A percentile compares a stretch with the other conserved stretches of the same genome.
Conservation (phyloP, 2,329 filamentous ascomycete genomes). For the Pseudogymnoascus sp. region DNA sequence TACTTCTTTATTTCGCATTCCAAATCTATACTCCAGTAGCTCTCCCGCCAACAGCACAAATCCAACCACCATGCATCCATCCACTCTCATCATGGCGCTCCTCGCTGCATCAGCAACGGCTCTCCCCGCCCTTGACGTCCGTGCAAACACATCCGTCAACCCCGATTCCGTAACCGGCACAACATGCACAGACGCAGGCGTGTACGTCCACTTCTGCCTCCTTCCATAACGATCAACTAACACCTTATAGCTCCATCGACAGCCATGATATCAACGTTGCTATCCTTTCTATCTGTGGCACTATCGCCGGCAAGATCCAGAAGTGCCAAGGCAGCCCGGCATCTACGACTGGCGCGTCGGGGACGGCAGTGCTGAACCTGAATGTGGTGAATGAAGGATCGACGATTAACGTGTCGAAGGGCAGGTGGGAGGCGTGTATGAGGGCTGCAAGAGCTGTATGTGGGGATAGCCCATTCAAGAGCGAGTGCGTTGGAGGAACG, state of each 20-base stretch:
- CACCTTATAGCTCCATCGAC: conserved; percentile 15
- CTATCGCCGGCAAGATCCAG: conserved; percentile 39
- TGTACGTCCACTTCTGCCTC: conserved; percentile 18
- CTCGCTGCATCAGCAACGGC: conserved; percentile 12
- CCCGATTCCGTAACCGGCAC: conserved; percentile 28
- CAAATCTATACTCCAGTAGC: not conserved
- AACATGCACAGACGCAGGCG: conserved; percentile 27
- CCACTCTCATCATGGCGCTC: conserved; percentile 15
- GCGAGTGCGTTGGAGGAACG: conserved; percentile 20
- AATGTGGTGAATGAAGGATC: conserved; percentile 35
- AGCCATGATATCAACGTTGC: conserved; percentile 43
- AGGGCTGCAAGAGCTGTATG: conserved; percentile 36
- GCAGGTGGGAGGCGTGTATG: conserved; percentile 47
- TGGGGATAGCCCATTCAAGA: conserved; percentile 19
- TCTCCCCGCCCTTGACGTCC: conserved; percentile 6
- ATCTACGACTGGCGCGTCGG: conserved; percentile 39
- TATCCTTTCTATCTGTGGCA: conserved; percentile 43
- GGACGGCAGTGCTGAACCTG: conserved; percentile 43
- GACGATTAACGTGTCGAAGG: conserved; percentile 47
- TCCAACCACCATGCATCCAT: conserved; percentile 16
- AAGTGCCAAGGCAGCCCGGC: conserved; percentile 39
- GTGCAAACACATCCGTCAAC: conserved; percentile 23
- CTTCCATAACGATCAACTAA: not conserved
- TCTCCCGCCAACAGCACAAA: conserved; percentile 26
- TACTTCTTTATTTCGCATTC: not conserved